These are phyloP conservation scores for Onygenales sp. DNA, from an alignment of 2,329 filamentous ascomycete genomes.

Conservation along the genomic window DNA sequence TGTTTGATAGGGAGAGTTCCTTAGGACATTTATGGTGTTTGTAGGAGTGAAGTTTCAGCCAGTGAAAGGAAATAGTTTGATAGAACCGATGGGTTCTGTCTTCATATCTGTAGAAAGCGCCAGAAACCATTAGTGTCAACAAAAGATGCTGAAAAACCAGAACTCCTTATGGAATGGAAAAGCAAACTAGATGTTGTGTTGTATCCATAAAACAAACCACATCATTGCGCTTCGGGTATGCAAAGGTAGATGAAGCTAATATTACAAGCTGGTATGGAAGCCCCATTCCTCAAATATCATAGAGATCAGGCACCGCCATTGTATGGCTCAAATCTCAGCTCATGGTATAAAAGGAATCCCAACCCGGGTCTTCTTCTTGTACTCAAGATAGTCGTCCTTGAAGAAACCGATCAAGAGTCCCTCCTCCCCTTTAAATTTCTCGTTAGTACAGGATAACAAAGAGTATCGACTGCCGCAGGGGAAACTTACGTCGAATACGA, in stretches of 20 bases:
- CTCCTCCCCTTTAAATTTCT: constrained; percentile 57
- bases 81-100: not conserved
- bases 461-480: constrained; percentile 1
- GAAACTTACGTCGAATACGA: constrained; percentile 54
- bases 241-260: not conserved
- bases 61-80: not conserved
- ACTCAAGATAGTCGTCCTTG: constrained; percentile 67
- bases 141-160: not conserved
- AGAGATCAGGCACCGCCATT: not conserved
- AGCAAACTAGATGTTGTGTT: not conserved
- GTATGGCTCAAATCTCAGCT: constrained; percentile 2
- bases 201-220: not conserved
- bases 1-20: no score
- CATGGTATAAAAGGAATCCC: constrained; percentile 67
- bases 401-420: constrained; percentile 70
- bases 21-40: no score
- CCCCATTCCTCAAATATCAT: not conserved
- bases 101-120: not conserved
- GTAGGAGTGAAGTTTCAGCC: no score
- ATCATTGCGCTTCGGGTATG: not conserved
- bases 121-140: not conserved
- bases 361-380: constrained; percentile 60
- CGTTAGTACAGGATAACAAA: constrained; percentile 6
- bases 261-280: not conserved
- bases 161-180: no score